Base-by-base conservation (phyloP, 306 rosid genomes). In the Oxytropis ochrocephala region DNA sequence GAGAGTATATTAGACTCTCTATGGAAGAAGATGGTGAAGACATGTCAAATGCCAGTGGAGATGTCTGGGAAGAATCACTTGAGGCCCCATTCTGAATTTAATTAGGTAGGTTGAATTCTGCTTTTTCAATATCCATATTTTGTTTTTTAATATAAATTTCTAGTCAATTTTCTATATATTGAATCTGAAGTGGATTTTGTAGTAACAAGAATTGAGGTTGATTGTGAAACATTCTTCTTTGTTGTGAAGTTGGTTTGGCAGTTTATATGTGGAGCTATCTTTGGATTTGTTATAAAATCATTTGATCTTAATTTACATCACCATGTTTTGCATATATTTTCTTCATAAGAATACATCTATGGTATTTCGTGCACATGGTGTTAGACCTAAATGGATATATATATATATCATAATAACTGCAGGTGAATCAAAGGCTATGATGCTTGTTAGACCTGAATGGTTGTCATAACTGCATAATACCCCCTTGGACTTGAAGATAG, bases 11-110 rank as follows among this genome's bases (percentile, higher is more conserved):
- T 78, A 85, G 97, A 80, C 99, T 95, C 77, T 95, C 99, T 30
- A 91, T 95, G 99, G 99, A 95, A 85, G 99, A 95, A 87, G 99
- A 95, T 74, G 99, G 95, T 52, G 99, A 95, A 91, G 99, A 95
- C 69, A 92, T 85, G 76, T 91, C 99, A 60, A 95, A 95, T 69
- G 99, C 97, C 79, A 95, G 99, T 70, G 99, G 96, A 29, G 99
- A 95, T 77, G 97, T 91, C 70, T 95, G 97, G 99, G 99, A 95
- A 66, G 99, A 95, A 79, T 89, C 99, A 47, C 95, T 95, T 11
- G 99, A 94, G 81, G 97, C 99, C 71, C 99, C 99, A 8, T 95
- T 95, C 77, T 95, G 83, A 89, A 72, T 66, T 80, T 60, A 57
- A 43, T 70, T 41, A 55, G 89, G 92, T 83, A 79, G 36, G 79